Percentiles rank a stretch among this genome's conserved stretches.
These are phyloP conservation scores for Fusarium sp. DNA, from an alignment of 2,329 filamentous ascomycete genomes.

Conservation along the genomic window DNA sequence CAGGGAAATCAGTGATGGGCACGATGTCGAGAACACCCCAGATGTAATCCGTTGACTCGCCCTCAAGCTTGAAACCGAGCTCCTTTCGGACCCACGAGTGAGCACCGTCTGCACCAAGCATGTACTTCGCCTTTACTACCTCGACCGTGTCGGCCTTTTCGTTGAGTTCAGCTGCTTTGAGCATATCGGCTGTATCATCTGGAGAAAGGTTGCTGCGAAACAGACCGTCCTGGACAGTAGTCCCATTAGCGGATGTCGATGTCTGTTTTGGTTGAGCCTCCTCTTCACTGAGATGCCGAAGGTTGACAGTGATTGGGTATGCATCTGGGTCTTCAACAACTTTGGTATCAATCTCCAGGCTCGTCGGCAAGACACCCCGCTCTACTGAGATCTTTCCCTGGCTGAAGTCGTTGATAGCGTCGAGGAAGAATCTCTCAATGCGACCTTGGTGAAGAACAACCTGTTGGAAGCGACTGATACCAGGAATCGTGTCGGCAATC, in stretches of 20 bases:
- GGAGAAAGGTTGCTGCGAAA: conserved; percentile 34
- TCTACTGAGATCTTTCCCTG: neutral
- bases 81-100: conserved; percentile 71
- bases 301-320: neutral
- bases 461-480: conserved; percentile 70
- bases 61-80: conserved; percentile 60
- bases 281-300: conserved; percentile 2
- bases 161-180: conserved; percentile 38
- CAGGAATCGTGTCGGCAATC: conserved; percentile 69
- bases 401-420: conserved; percentile 58
- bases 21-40: conserved; percentile 60
- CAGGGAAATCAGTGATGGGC: conserved; percentile 62
- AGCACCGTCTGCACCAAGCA: conserved; percentile 75
- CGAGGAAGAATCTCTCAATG: conserved; percentile 73
- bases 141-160: conserved; percentile 38
- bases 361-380: neutral
- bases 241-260: neutral
- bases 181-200: conserved; percentile 65
- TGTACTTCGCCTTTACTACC: conserved; percentile 59
- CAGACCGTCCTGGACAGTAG: neutral
- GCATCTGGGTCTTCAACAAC: neutral
- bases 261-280: conserved; percentile 1
- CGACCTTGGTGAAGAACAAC: conserved; percentile 76
- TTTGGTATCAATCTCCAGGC: neutral
- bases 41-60: conserved; percentile 63